Conservation (phyloP, 192 early-diverging fungal genomes). For the Linnemannia hyalina region DNA sequence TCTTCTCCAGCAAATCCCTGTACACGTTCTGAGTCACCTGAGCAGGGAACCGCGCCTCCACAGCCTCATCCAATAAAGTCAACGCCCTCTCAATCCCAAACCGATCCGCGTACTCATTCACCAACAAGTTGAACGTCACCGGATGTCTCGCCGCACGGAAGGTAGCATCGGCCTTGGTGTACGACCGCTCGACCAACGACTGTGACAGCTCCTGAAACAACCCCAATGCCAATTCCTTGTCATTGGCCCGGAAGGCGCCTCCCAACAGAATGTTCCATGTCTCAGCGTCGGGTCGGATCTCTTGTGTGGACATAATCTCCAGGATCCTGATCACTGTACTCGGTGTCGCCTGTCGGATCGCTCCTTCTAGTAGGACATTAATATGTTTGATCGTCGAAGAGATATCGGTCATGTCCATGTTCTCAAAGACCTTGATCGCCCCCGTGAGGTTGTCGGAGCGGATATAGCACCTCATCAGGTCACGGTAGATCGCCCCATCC, state of each 20-base stretch:
- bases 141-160: slow-evolving; percentile 35
- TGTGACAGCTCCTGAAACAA: slow-evolving; percentile 30
- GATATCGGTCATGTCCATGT: slow-evolving; percentile 19
- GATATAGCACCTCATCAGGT: slow-evolving; percentile 41
- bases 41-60: slow-evolving; percentile 30
- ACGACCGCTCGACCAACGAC: slow-evolving; percentile 18
- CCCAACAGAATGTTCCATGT: slow-evolving; percentile 42
- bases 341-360: slow-evolving; percentile 20
- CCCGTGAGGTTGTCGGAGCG: slow-evolving; percentile 27
- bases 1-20: slow-evolving; percentile 15
- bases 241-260: slow-evolving; percentile 20
- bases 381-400: slow-evolving; percentile 25
- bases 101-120: slow-evolving; percentile 29
- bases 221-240: slow-evolving; percentile 14
- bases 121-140: slow-evolving; percentile 28
- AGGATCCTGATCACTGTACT: slow-evolving; percentile 34
- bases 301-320: slow-evolving; percentile 41
- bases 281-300: slow-evolving; percentile 26
- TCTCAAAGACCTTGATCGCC: slow-evolving; percentile 47
- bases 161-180: slow-evolving; percentile 11
- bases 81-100: slow-evolving; percentile 27
- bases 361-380: slow-evolving; percentile 44
- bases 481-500: slow-evolving; percentile 23
- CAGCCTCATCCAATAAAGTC: slow-evolving; percentile 10
- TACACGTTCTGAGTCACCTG: slow-evolving; percentile 19